Evolutionary conservation across 208 protist genomes (phyloP).

Genomic region (Leishmania arabica): DNA sequence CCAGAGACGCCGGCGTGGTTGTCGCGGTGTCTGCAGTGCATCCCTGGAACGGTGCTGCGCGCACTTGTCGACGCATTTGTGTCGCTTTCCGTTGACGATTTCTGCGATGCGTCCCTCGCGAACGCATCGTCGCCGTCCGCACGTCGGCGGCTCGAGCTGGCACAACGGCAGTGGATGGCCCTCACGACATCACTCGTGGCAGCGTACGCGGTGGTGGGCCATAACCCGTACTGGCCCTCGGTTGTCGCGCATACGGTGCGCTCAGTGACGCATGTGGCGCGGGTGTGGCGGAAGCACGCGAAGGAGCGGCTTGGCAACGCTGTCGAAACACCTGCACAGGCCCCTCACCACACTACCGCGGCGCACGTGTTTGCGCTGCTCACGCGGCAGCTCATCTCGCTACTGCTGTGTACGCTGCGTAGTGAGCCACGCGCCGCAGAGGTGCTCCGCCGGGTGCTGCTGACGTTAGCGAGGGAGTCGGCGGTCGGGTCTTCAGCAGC

Average conservation of each 20-base stretch:
- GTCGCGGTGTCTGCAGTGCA: conserved; percentile 41
- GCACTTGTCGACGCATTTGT: conserved; percentile 66
- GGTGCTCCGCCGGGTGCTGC: conserved; percentile 26
- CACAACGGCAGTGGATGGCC: conserved; percentile 16
- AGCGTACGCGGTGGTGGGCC: conserved; percentile 44
- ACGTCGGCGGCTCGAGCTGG: background rate
- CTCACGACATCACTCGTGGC: conserved; percentile 28
- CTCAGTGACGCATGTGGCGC: conserved; percentile 7
- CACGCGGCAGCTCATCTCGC: conserved; percentile 9
- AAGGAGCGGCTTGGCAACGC: background rate
- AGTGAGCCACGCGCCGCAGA: conserved; percentile 26
- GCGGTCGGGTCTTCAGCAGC: background rate
- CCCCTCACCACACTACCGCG: background rate
- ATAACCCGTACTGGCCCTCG: conserved; percentile 76
- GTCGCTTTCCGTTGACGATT: conserved; percentile 27
- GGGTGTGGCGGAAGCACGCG: conserved; percentile 11
- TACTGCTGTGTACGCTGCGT: conserved; percentile 26
- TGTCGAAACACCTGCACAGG: background rate
- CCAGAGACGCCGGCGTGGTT: conserved; percentile 37
- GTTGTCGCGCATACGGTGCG: conserved; percentile 38
- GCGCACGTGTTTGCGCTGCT: background rate
- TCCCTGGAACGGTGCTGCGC: conserved; percentile 55
- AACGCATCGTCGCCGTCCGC: background rate
- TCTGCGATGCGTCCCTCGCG: conserved; percentile 8
- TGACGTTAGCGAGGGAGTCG: conserved; percentile 7